Evolutionary conservation across 2,329 filamentous ascomycete genomes (phyloP).

Genomic region (Cercospora sp.): DNA sequence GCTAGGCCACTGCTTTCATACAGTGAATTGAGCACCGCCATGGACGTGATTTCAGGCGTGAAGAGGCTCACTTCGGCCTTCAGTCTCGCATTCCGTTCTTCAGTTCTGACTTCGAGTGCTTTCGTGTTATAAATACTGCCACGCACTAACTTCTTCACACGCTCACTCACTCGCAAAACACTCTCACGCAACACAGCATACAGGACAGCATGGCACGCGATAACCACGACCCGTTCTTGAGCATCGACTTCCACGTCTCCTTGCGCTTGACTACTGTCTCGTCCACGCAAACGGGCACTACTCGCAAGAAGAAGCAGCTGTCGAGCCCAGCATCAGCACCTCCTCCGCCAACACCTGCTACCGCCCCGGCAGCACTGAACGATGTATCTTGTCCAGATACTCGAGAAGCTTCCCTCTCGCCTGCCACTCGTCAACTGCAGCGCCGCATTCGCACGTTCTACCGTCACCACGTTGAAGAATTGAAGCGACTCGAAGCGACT

Average conservation of each 20-base stretch:
- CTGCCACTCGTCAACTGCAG: background rate
- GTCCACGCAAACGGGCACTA: background rate
- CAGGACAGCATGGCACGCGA: background rate
- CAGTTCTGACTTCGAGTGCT: background rate
- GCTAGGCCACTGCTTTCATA: background rate
- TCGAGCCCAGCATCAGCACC: background rate
- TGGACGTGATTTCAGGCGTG: background rate
- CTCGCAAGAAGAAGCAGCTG: background rate
- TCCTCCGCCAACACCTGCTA: background rate
- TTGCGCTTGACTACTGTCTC: background rate
- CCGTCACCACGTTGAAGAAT: background rate
- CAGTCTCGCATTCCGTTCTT: background rate
- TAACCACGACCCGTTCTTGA: background rate
- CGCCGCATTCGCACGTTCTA: background rate
- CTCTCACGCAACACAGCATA: background rate
- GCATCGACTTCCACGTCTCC: background rate
- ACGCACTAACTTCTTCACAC: background rate
- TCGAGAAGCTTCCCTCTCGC: conserved; percentile 3
- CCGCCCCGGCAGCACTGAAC: background rate
- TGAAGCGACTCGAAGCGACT: background rate
- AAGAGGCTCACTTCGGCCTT: background rate
- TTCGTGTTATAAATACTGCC: background rate
- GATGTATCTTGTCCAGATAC: background rate
- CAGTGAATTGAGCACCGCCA: background rate
- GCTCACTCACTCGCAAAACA: background rate